These are phyloP conservation scores for Clarireedia paspali DNA, from an alignment of 2,329 filamentous ascomycete species.

Conservation along the genomic window DNA sequence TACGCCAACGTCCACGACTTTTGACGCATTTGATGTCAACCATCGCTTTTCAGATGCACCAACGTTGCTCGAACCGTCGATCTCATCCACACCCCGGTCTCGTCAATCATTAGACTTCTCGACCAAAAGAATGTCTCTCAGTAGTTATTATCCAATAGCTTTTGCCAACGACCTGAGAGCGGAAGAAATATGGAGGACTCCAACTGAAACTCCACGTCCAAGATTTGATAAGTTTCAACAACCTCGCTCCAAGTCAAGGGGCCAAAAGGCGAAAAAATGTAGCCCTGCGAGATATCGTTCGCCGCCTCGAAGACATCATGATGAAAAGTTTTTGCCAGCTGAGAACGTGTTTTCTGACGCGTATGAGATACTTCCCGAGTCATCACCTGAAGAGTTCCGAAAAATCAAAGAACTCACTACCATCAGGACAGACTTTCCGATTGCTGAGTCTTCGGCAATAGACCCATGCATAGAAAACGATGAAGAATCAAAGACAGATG, in stretches of 20 bases:
- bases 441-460: not conserved
- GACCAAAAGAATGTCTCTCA: conserved; percentile 11
- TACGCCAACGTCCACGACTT: conserved; percentile 6
- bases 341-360: not conserved
- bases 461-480: not conserved
- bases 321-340: not conserved
- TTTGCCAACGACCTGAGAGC: conserved; percentile 16
- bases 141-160: conserved; percentile 7
- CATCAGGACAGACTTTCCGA: not conserved
- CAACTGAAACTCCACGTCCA: not conserved
- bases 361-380: not conserved
- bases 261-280: not conserved
- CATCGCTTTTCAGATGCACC: conserved; percentile 2
- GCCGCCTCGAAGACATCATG: not conserved
- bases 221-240: not conserved
- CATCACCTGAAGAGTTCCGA: not conserved
- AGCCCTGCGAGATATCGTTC: not conserved
- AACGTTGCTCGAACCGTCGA: not conserved
- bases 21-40: not conserved
- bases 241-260: not conserved
- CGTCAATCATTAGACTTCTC: not conserved
- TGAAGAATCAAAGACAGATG: not conserved
- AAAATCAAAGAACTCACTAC: not conserved
- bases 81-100: not conserved
- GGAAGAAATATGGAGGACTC: conserved; percentile 16